These are phyloP conservation scores for Chenopodium album DNA, from an alignment of 148 eudicot species.

Conservation along the genomic window DNA sequence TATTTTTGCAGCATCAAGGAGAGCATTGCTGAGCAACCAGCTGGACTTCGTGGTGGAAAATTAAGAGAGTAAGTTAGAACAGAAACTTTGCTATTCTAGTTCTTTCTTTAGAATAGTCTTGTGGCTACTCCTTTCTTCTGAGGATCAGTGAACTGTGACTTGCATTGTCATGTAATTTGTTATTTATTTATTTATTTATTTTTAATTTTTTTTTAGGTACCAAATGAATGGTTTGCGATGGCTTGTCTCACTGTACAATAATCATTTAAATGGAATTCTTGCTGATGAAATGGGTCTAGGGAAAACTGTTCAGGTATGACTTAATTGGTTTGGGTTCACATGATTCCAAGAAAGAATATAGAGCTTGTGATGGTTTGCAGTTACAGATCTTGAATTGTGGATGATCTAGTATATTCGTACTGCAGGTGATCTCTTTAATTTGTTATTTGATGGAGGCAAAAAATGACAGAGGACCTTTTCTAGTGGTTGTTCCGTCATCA, in stretches of 20 bases:
- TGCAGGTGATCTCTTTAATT: conserved; percentile 84
- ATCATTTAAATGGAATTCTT: conserved; percentile 95
- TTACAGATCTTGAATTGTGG: neutral
- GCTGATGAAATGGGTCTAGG: conserved; percentile 99
- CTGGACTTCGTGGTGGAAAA: conserved; percentile 76
- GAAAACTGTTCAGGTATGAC: conserved; percentile 92
- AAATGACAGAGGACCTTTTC: conserved; percentile 95
- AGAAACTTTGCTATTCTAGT: conserved; percentile 10
- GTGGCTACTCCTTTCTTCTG: neutral
- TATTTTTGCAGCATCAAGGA: conserved; percentile 77
- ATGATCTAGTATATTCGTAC: conserved; percentile 18
- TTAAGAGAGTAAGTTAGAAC: conserved; percentile 75
- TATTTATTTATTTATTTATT: no score
- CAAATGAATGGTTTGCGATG: conserved; percentile 98
- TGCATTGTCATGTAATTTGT: neutral
- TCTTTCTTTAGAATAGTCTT: neutral
- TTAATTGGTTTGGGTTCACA: neutral
- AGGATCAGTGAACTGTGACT: neutral
- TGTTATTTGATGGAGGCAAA: conserved; percentile 95
- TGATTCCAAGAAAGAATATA: neutral
- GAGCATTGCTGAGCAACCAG: conserved; percentile 81
- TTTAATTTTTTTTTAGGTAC: conserved; percentile 48
- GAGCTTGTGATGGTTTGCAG: conserved; percentile 2
- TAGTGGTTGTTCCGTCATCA: conserved; percentile 95
- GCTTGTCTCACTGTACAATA: conserved; percentile 94